Percentiles rank a stretch among this genome's conserved stretches.
These are phyloP conservation scores for Westerdykella sp. DNA, from an alignment of 2,329 filamentous ascomycete species.

Conservation along the genomic window DNA sequence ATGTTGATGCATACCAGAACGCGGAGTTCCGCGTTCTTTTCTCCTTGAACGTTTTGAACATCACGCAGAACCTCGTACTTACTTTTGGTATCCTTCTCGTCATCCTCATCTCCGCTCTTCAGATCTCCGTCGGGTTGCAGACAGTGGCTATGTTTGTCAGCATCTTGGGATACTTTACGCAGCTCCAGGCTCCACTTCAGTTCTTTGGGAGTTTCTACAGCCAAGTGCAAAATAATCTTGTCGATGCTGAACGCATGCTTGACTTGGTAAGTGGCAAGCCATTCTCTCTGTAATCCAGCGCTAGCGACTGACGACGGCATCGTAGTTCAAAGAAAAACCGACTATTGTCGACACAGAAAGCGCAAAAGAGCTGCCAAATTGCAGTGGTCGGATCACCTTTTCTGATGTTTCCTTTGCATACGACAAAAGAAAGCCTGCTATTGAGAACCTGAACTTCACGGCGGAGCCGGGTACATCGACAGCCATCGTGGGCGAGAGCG, in stretches of 20 bases:
- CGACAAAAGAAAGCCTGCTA: conserved; percentile 37
- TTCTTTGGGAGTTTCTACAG: conserved; percentile 20
- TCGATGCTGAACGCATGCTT: conserved; percentile 18
- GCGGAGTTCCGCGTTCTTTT: conserved; percentile 12
- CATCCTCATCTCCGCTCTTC: conserved; percentile 5
- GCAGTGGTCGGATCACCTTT: conserved; percentile 9
- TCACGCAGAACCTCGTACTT: conserved; percentile 12
- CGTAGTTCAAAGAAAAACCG: conserved; percentile 7
- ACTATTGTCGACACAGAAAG: conserved; percentile 5
- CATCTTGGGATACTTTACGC: conserved; percentile 12
- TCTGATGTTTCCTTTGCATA: conserved; percentile 15
- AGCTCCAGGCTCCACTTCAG: conserved; percentile 16
- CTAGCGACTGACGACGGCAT: no score
- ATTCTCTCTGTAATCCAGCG: background rate
- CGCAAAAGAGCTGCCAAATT: conserved; percentile 2
- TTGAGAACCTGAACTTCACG: conserved; percentile 44
- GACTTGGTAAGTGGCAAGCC: conserved; percentile 9
- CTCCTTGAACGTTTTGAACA: conserved; percentile 14
- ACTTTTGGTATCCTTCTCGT: conserved; percentile 9
- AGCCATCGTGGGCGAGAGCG: conserved; percentile 54
- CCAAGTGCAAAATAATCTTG: conserved; percentile 15
- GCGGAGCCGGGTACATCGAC: conserved; percentile 47
- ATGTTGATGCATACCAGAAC: conserved; percentile 8
- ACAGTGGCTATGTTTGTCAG: conserved; percentile 13
- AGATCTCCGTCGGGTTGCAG: conserved; percentile 7